phyloP scores from a whole-genome alignment of 2,329 filamentous ascomycete species.

The Diaporthe citrichinensis region DNA sequence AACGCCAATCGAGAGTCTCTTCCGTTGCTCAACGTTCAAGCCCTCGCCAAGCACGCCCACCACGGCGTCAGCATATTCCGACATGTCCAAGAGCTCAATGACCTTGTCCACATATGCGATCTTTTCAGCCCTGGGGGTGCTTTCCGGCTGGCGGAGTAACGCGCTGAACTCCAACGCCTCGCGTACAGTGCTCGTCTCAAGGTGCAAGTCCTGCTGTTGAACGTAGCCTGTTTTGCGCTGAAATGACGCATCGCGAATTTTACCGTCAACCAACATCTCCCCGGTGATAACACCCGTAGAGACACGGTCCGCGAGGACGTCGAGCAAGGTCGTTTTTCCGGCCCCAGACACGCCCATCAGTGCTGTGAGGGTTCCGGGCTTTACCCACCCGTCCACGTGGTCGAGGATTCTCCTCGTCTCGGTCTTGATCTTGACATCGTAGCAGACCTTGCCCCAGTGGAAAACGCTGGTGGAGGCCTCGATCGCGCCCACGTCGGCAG shows the following conservation, averaged over 20 bases:
- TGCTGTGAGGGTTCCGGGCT: slow-evolving; percentile 41
- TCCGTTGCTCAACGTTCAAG: slow-evolving; percentile 54
- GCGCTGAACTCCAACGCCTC: slow-evolving; percentile 77
- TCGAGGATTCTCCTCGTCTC: slow-evolving; percentile 40
- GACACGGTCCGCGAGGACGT: slow-evolving; percentile 77
- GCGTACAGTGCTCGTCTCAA: slow-evolving; percentile 74
- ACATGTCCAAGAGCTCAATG: slow-evolving; percentile 77
- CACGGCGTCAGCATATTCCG: slow-evolving; percentile 75
- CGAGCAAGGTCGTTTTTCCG: slow-evolving; percentile 79
- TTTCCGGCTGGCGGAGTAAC: slow-evolving; percentile 72
- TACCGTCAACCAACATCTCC: slow-evolving; percentile 78
- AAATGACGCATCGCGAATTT: slow-evolving; percentile 73
- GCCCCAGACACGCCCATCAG: slow-evolving; percentile 73
- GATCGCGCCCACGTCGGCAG: slow-evolving; percentile 51
- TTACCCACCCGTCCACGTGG: slow-evolving; percentile 42
- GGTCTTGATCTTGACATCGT: slow-evolving; percentile 42
- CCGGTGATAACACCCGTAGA: slow-evolving; percentile 80
- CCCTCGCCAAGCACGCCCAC: slow-evolving; percentile 79
- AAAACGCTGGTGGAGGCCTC: slow-evolving; percentile 41
- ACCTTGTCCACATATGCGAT: slow-evolving; percentile 76
- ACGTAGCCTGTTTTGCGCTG: slow-evolving; percentile 79
- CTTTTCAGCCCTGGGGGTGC: slow-evolving; percentile 71
- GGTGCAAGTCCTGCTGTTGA: slow-evolving; percentile 77
- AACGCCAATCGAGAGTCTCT: slow-evolving; percentile 74
- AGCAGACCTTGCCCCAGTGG: slow-evolving; percentile 42